phyloP scores from a whole-genome alignment of 2,329 filamentous ascomycete species.

The Helotiales sp. region DNA sequence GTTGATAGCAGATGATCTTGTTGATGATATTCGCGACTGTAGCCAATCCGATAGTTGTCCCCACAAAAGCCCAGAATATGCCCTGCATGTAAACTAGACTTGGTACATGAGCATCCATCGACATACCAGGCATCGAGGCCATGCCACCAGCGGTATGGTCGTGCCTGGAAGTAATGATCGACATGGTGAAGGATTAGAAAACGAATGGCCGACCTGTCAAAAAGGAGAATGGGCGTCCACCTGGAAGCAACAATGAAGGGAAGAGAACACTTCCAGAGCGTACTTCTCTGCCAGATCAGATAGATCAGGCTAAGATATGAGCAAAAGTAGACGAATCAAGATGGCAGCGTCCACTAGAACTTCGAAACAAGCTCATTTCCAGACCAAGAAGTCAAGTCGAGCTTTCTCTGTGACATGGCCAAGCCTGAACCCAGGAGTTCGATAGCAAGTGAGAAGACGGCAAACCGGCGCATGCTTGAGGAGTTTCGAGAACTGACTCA shows the following conservation, averaged over 20 bases:
- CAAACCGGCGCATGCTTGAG: conserved; percentile 11
- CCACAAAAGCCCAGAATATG: conserved; percentile 49
- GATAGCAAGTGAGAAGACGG: conserved; percentile 7
- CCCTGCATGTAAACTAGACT: conserved; percentile 43
- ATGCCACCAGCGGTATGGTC: conserved; percentile 10
- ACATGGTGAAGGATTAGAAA: conserved; percentile 13
- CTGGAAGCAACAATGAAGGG: not conserved
- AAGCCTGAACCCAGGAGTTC: conserved; percentile 1
- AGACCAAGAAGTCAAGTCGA: conserved; percentile 6
- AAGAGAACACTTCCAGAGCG: not conserved
- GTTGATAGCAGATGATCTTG: conserved; percentile 48
- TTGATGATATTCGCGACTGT: conserved; percentile 47
- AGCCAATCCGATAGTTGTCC: conserved; percentile 44
- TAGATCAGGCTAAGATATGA: not conserved
- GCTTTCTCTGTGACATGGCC: conserved; percentile 3
- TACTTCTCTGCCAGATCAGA: not conserved
- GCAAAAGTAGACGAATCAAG: not conserved
- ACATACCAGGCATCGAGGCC: conserved; percentile 28
- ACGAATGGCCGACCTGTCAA: not conserved
- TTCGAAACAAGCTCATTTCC: not conserved
- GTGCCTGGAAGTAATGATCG: conserved; percentile 20
- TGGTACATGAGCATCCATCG: conserved; percentile 40
- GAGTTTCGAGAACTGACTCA: not conserved
- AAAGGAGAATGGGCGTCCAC: not conserved
- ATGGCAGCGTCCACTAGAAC: not conserved